Evolutionary conservation across 208 protist species (phyloP).

Genomic region (Strigomonas culicis): DNA sequence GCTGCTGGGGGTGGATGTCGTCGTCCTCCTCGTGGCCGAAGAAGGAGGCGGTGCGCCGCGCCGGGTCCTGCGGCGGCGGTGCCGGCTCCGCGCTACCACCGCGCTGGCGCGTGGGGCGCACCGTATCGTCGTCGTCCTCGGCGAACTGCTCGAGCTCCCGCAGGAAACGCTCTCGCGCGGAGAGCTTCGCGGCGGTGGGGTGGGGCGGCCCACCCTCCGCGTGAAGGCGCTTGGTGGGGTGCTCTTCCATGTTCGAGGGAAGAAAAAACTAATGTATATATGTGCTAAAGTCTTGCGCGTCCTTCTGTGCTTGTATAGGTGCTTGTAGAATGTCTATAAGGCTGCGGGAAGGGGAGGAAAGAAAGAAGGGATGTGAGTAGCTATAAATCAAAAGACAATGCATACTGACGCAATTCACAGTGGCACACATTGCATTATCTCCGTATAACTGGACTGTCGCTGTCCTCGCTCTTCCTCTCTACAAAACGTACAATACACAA

Average conservation of each 20-base stretch:
- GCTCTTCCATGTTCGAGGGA: neutral
- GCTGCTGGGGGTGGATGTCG: too few relatives aligned
- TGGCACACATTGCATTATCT: too few relatives aligned
- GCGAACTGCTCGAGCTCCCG: constrained; percentile 28
- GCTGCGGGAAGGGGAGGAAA: neutral
- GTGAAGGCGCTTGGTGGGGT: constrained; percentile 7
- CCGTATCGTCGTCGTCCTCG: constrained; percentile 40
- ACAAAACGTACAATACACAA: too few relatives aligned
- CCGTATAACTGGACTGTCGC: too few relatives aligned
- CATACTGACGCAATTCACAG: neutral
- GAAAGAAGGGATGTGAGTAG: neutral
- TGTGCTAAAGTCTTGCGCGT: neutral
- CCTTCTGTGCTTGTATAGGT: too few relatives aligned
- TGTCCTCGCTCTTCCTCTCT: too few relatives aligned
- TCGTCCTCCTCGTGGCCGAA: neutral
- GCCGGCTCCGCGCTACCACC: neutral
- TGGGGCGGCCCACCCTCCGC: constrained; percentile 5
- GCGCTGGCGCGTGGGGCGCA: neutral
- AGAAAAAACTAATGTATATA: too few relatives aligned
- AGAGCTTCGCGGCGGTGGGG: neutral
- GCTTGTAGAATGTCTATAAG: too few relatives aligned
- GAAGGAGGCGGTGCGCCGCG: too few relatives aligned
- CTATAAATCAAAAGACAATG: neutral
- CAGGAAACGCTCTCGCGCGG: constrained; percentile 29
- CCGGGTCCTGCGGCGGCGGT: too few relatives aligned